phyloP scores from a whole-genome alignment of 2,329 filamentous ascomycete species.

The Penicillium sclerotiorum region DNA sequence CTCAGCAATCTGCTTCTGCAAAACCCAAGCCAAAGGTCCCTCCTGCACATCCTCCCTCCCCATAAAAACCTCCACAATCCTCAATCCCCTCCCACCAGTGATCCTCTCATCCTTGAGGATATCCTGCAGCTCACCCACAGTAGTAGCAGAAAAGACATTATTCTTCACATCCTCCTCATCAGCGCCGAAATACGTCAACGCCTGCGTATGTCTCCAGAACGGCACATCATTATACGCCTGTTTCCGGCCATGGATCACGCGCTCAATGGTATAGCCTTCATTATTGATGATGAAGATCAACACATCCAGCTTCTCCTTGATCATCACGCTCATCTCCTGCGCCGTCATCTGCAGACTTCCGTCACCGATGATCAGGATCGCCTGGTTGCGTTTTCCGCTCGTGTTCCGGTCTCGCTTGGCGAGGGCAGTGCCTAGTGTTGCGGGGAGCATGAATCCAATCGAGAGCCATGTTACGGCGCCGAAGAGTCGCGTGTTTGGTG shows the following conservation, averaged over 20 bases:
- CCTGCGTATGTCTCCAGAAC: slow-evolving; percentile 55
- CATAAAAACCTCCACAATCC: slow-evolving; percentile 49
- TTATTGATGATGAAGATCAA: slow-evolving; percentile 61
- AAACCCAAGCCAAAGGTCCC: slow-evolving; percentile 32
- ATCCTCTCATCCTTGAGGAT: slow-evolving; percentile 43
- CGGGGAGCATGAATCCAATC: slow-evolving; percentile 64
- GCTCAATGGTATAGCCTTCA: slow-evolving; percentile 62
- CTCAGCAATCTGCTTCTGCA: slow-evolving; percentile 34
- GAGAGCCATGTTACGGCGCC: slow-evolving; percentile 61
- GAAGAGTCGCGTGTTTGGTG: slow-evolving; percentile 52
- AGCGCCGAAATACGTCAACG: slow-evolving; percentile 54
- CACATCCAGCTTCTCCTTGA: slow-evolving; percentile 55
- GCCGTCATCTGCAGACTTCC: slow-evolving; percentile 68
- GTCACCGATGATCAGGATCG: slow-evolving; percentile 63
- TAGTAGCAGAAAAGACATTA: slow-evolving; percentile 46
- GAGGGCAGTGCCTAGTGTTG: slow-evolving; percentile 58
- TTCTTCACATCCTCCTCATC: slow-evolving; percentile 37
- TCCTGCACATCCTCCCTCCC: slow-evolving; percentile 39
- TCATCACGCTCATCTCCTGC: slow-evolving; percentile 67
- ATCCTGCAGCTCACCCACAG: slow-evolving; percentile 50
- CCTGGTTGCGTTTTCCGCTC: slow-evolving; percentile 42
- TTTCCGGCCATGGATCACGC: slow-evolving; percentile 58
- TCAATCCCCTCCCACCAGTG: slow-evolving; percentile 40
- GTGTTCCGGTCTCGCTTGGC: slow-evolving; percentile 44
- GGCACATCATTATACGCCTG: slow-evolving; percentile 60